Conservation (phyloP, 495 filamentous ascomycete species). For the Aspergillus biplanus region DNA sequence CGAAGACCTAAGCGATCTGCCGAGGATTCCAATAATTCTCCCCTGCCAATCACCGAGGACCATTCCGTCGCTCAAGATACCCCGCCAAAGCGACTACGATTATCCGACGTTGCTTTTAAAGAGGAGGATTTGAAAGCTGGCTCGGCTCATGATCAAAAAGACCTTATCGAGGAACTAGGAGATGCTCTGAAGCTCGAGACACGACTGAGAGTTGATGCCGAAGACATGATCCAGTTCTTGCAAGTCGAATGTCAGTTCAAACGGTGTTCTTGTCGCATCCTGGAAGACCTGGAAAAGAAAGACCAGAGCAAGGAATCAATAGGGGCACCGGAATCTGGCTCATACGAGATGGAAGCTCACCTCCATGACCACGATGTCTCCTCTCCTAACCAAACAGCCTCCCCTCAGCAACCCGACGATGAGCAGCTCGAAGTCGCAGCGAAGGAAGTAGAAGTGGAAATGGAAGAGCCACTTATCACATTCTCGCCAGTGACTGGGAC, state of each 20-base stretch:
- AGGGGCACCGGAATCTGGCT: not conserved
- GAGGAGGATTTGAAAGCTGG: slow-evolving; percentile 52
- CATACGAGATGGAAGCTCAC: not conserved
- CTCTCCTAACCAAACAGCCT: not conserved
- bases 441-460: slow-evolving; percentile 20
- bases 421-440: not conserved
- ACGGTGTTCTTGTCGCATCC: slow-evolving; percentile 67
- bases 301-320: not conserved
- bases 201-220: slow-evolving; percentile 64
- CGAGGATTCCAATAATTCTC: slow-evolving; percentile 58
- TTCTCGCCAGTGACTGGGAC: slow-evolving; percentile 56
- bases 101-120: slow-evolving; percentile 49
- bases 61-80: slow-evolving; percentile 54
- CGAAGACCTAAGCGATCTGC: slow-evolving; percentile 58
- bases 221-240: slow-evolving; percentile 80
- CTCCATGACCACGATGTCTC: not conserved
- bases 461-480: slow-evolving; percentile 43
- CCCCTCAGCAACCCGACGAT: not conserved
- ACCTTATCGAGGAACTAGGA: slow-evolving; percentile 60
- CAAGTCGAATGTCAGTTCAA: slow-evolving; percentile 78
- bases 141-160: slow-evolving; percentile 39
- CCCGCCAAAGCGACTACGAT: slow-evolving; percentile 66
- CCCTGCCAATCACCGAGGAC: slow-evolving; percentile 46
- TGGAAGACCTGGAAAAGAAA: slow-evolving; percentile 35
- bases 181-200: slow-evolving; percentile 68